A percentile compares a stretch with the other conserved stretches of the same genome.
phyloP scores from a whole-genome alignment of 257 asterid genomes.

The Paraleonurus japonicus region DNA sequence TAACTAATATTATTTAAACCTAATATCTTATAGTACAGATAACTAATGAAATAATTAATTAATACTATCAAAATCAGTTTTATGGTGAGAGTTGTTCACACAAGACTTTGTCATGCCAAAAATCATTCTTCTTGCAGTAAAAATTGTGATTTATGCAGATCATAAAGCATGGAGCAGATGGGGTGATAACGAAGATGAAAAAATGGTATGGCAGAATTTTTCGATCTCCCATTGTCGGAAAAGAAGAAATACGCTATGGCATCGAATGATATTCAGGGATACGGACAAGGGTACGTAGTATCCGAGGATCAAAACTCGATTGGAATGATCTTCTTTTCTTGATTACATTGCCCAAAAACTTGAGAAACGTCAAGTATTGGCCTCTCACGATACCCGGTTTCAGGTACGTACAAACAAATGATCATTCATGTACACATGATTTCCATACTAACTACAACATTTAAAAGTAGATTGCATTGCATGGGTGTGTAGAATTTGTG shows the following conservation, averaged over 20 bases:
- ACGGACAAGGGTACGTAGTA: slow-evolving; percentile 45
- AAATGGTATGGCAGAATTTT: slow-evolving; percentile 33
- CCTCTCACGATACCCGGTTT: slow-evolving; percentile 42
- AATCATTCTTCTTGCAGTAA: not conserved
- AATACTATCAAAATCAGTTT: too few species aligned
- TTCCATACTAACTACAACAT: too few species aligned
- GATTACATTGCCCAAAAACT: slow-evolving; percentile 27
- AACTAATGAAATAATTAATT: too few species aligned
- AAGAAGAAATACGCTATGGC: slow-evolving; percentile 50
- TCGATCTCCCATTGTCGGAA: slow-evolving; percentile 44
- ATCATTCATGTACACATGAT: too few species aligned
- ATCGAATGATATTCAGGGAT: slow-evolving; percentile 42
- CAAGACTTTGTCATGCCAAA: too few species aligned
- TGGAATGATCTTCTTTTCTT: slow-evolving; percentile 48
- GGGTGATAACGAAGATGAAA: slow-evolving; percentile 31
- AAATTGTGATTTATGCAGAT: slow-evolving; percentile 27
- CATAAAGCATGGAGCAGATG: slow-evolving; percentile 42
- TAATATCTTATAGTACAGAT: too few species aligned
- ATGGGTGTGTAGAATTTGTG: too few species aligned
- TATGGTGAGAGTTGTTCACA: too few species aligned
- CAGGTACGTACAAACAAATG: slow-evolving; percentile 28
- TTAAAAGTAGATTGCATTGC: too few species aligned
- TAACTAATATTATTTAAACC: too few species aligned
- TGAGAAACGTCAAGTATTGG: slow-evolving; percentile 40
- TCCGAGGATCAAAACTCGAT: slow-evolving; percentile 46